Percentiles rank a stretch among this genome's conserved stretches.
These are phyloP conservation scores for Solanum raphanifolium DNA, from an alignment of 257 asterid species.

Conservation along the genomic window DNA sequence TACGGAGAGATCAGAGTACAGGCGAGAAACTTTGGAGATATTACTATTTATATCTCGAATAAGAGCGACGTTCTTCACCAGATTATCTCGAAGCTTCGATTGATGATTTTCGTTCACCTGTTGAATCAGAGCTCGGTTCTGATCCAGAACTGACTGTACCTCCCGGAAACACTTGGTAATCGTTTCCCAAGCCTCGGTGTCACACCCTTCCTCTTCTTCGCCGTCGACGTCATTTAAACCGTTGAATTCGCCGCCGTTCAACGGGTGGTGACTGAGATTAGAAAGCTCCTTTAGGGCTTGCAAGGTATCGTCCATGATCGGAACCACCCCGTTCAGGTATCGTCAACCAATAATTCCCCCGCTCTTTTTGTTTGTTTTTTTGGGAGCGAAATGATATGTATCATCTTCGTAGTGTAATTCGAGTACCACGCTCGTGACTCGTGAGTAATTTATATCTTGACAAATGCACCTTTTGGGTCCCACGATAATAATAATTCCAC, in stretches of 20 bases:
- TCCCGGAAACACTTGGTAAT: slow-evolving; percentile 38
- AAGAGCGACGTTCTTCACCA: slow-evolving; percentile 47
- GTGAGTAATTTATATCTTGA: neutral
- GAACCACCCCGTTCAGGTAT: neutral
- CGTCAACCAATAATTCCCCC: neutral
- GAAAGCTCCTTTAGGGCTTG: slow-evolving; percentile 6
- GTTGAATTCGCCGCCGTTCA: neutral
- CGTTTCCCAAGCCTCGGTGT: slow-evolving; percentile 43
- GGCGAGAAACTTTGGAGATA: slow-evolving; percentile 33
- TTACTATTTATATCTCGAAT: slow-evolving; percentile 56
- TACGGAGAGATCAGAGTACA: slow-evolving; percentile 51
- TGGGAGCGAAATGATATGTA: neutral
- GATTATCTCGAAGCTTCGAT: slow-evolving; percentile 38
- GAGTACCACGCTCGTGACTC: neutral
- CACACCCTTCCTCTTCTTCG: slow-evolving; percentile 17
- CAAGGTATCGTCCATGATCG: slow-evolving; percentile 27
- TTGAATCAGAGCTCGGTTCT: slow-evolving; percentile 47
- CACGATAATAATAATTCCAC: neutral
- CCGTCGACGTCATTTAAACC: slow-evolving; percentile 1
- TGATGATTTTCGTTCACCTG: slow-evolving; percentile 63
- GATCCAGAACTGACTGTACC: slow-evolving; percentile 53
- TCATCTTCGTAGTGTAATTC: neutral
- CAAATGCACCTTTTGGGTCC: neutral
- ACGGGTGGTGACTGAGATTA: neutral
- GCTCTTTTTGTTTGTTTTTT: neutral